phyloP scores from a whole-genome alignment of 2,329 filamentous ascomycete species.

The Beauveria asiatica region DNA sequence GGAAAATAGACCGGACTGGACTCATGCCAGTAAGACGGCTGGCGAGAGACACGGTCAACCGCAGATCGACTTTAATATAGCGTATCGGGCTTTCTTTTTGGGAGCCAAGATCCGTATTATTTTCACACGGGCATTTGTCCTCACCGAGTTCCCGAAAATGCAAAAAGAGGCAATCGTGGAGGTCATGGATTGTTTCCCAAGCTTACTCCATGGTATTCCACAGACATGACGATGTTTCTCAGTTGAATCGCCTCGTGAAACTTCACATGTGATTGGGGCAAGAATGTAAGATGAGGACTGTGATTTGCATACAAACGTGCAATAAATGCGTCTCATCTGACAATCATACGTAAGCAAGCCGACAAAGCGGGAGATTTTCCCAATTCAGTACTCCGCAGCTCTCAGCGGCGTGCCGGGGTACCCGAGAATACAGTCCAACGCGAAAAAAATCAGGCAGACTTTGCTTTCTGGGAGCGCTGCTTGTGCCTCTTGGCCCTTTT shows the following conservation, averaged over 20 bases:
- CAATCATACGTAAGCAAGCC: neutral
- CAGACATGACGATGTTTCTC: neutral
- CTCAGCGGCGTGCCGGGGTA: neutral
- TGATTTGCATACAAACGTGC: neutral
- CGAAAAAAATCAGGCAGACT: neutral
- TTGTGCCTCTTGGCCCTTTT: neutral
- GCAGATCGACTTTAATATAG: neutral
- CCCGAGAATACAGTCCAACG: neutral
- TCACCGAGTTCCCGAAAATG: neutral
- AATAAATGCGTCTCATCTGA: neutral
- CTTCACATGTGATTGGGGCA: neutral
- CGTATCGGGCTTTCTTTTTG: neutral
- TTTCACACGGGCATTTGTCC: neutral
- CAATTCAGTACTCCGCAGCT: neutral
- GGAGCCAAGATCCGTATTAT: neutral
- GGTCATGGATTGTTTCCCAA: constrained; percentile 3
- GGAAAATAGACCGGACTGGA: neutral
- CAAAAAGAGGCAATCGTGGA: neutral
- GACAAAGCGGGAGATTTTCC: neutral
- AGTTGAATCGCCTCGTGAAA: neutral
- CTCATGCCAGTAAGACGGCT: neutral
- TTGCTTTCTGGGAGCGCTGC: neutral
- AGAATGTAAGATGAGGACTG: neutral
- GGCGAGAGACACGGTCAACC: neutral
- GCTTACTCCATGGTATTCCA: neutral